Evolutionary conservation across 2,329 filamentous ascomycete genomes (phyloP), one percentile per base, ranked within the genome.

Genomic region (Aspergillus alliaceus): DNA sequence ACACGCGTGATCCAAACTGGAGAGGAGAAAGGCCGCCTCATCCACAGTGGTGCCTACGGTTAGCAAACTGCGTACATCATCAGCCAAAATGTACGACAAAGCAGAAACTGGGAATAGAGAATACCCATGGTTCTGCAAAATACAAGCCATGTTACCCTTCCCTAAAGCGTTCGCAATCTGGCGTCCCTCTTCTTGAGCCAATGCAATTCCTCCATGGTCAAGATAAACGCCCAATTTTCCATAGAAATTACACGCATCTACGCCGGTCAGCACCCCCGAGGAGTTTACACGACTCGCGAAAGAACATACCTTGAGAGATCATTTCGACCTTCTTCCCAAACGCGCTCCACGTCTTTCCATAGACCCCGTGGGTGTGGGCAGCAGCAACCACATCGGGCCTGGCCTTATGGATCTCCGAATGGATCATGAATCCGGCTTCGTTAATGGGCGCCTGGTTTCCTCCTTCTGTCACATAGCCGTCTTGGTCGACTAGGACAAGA

Each of bases 271-370:
- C 34, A 34, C 34, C 9, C 6, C 25, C 11, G 32, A n/a, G n/a
- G n/a, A n/a, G n/a, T n/a, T n/a, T n/a, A n/a, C n/a, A n/a, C n/a
- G n/a, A n/a, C n/a, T n/a, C 27, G 15, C 7, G 24, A n/a, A 44
- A 44, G 24, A n/a, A 2, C 61, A 22, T 15, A 86, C 86, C 84
- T 69, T 86, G 84, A 1, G 83, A 84, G 47, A 83, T 80, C 65
- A 82, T 85, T 58, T 86, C 83, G 46, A 86, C 76, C 6, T 78
- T 77, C 58, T 82, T 82, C 7, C 86, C 86, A 22, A 88, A 80
- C 0, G 84, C 74, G 64, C 83, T 85, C 75, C 89, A 88, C 11
- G 86, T 81, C 50, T 84, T 82, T 4, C 84, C 84, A 64, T 85
- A 80, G 49, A 86, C 77, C 15, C 79, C 80, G 69, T 86, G 84